Percentiles rank a stretch among this genome's conserved stretches.
phyloP scores from a whole-genome alignment of 139 green algal species.

The Pedinophyceae sp. region DNA sequence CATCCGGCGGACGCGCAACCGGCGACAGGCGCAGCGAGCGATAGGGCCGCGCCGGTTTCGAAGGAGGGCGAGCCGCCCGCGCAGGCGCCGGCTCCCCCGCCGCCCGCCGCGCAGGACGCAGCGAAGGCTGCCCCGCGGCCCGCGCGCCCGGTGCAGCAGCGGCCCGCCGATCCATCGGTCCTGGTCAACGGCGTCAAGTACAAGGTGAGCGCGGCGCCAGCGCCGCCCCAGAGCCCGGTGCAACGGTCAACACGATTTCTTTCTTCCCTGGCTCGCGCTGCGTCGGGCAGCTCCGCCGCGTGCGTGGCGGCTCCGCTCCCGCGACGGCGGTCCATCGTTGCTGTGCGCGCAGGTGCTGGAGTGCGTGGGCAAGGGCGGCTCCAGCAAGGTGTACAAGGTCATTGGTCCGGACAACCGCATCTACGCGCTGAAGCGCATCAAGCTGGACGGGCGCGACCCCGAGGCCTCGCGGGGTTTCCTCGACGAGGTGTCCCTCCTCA shows the following conservation, averaged over 20 bases:
- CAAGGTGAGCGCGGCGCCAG: conserved; percentile 9
- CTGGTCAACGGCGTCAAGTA: conserved; percentile 13
- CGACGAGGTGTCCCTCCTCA: conserved; percentile 84
- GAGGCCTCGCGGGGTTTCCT: conserved; percentile 78
- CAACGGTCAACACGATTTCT: conserved; percentile 28
- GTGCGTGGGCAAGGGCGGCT: conserved; percentile 77
- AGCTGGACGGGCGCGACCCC: conserved; percentile 25
- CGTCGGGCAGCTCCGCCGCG: too few species aligned
- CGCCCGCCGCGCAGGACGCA: too few species aligned
- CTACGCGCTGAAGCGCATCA: conserved; percentile 89
- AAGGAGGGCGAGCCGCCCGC: neutral
- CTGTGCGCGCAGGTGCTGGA: conserved; percentile 79
- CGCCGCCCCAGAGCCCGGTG: conserved; percentile 50
- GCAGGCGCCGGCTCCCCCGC: neutral
- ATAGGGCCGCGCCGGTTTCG: neutral
- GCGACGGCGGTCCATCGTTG: neutral
- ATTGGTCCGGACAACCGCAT: conserved; percentile 79
- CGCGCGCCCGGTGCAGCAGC: too few species aligned
- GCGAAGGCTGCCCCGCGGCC: neutral
- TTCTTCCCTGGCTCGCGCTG: too few species aligned
- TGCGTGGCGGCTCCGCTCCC: too few species aligned
- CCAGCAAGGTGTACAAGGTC: conserved; percentile 89
- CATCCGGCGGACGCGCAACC: neutral
- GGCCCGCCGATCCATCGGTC: neutral
- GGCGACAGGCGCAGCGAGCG: neutral